These are phyloP conservation scores for Phlebiopsis flavidoalba DNA, from an alignment of 768 basidiomycete genomes.

Conservation along the genomic window DNA sequence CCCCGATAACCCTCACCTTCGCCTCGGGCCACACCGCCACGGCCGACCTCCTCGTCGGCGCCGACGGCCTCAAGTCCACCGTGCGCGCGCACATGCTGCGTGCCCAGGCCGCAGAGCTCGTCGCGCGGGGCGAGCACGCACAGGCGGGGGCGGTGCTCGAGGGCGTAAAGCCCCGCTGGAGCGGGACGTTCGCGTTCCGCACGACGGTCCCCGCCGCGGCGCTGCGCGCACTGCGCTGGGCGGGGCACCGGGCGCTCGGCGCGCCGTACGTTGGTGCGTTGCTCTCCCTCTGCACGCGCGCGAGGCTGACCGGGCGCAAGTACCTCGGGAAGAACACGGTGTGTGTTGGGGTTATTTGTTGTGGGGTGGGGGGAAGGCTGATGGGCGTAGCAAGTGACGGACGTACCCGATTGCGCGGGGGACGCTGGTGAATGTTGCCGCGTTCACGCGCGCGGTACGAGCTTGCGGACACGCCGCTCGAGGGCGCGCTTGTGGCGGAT, in stretches of 20 bases:
- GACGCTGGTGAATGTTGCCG: constrained; percentile 47
- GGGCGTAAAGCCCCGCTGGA: constrained; percentile 51
- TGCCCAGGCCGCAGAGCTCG: constrained; percentile 9
- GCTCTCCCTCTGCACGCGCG: background rate
- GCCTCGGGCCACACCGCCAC: constrained; percentile 54
- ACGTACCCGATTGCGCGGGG: constrained; percentile 59
- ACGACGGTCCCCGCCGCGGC: constrained; percentile 45
- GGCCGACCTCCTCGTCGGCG: constrained; percentile 65
- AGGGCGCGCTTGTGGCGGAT: constrained; percentile 43
- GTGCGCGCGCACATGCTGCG: constrained; percentile 33
- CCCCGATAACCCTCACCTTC: constrained; percentile 46
- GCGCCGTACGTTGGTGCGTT: constrained; percentile 20
- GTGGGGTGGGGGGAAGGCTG: too few relatives aligned
- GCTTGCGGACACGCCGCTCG: constrained; percentile 32
- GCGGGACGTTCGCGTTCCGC: constrained; percentile 55
- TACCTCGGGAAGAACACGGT: constrained; percentile 42
- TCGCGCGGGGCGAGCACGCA: background rate
- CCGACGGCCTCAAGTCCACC: constrained; percentile 60
- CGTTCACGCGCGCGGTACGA: too few relatives aligned
- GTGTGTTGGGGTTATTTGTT: constrained; percentile 8
- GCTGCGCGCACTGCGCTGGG: constrained; percentile 2
- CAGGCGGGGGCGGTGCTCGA: constrained; percentile 35
- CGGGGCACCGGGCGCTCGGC: constrained; percentile 17
- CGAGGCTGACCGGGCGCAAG: constrained; percentile 25
- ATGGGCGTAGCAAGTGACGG: constrained; percentile 45